Conservation (phyloP, 805 yeast species). For the Ogataea wickerhamii region DNA sequence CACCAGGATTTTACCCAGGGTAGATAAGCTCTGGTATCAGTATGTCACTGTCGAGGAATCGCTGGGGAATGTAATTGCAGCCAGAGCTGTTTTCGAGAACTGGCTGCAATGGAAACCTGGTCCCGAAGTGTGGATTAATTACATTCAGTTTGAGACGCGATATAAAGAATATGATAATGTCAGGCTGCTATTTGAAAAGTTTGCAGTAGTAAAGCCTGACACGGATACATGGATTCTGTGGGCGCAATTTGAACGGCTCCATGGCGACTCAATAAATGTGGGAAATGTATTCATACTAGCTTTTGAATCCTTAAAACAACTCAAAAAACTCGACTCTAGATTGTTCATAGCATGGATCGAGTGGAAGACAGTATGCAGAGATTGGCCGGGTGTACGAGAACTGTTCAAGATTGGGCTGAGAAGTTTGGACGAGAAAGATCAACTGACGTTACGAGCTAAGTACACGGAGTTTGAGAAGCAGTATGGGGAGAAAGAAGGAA, state of each 20-base stretch:
- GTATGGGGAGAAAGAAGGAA: conserved; percentile 52
- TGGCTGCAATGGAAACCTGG: conserved; percentile 82
- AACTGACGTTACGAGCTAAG: conserved; percentile 37
- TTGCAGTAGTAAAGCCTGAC: conserved; percentile 50
- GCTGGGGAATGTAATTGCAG: conserved; percentile 57
- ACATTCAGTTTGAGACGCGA: conserved; percentile 66
- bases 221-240: conserved; percentile 69
- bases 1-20: conserved; percentile 66
- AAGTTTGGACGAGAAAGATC: conserved; percentile 31
- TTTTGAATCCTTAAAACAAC: conserved; percentile 46
- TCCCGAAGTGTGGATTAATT: conserved; percentile 68
- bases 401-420: conserved; percentile 52
- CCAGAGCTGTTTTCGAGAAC: conserved; percentile 62
- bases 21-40: conserved; percentile 82
- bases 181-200: conserved; percentile 54
- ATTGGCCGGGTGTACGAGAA: conserved; percentile 59
- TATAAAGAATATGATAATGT: conserved; percentile 51
- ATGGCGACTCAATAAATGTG: conserved; percentile 43
- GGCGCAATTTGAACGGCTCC: conserved; percentile 64
- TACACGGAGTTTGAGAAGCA: conserved; percentile 62
- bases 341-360: conserved; percentile 55
- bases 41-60: conserved; percentile 83
- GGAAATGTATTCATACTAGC: conserved; percentile 67
- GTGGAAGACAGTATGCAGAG: conserved; percentile 64
- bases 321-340: conserved; percentile 34